Evolutionary conservation across 164 flowering plant species (phyloP), one percentile per base, ranked within the genome.

Genomic region (Sedum album): DNA sequence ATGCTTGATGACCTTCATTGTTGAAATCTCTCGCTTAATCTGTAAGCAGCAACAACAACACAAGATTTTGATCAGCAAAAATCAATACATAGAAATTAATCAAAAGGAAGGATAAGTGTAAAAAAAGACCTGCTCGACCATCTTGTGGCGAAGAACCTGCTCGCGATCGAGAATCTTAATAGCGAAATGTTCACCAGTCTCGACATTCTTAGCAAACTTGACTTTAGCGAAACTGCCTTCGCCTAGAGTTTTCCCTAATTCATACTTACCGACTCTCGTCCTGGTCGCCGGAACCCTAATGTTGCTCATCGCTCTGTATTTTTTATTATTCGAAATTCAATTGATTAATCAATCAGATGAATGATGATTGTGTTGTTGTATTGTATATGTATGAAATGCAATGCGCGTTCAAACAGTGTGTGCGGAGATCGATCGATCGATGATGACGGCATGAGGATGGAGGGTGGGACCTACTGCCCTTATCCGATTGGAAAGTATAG

Each of bases 171-270:
- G 74, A 66, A 93, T 77, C 72, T 93, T 90, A 67, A 93, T 84
- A 76, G 98, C 98, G 53, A 90, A 81, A 69, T 26, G 23, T 2
- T 83, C 82, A 4, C 85, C 89, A 41, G 85, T 85, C 23, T 87
- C 79, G 4, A 88, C 74, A 66, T 93, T 83, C 57, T 65, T 78
- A 2, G 96, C 97, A 76, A 66, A 84, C 79, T 90, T 91, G 44
- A 93, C 98, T 80, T 90, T 90, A 13, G 91, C 98, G 66, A 93
- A 93, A 80, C 80, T 84, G n/a, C 98, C 98, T 70, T 89, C 97
- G 0, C 98, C 98, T 9, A 93, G 57, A 0, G 96, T 93, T 69
- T 74, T 83, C 0, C 98, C 98, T 5, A 93, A 25, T 74, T 93
- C 91, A 77, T 90, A 93, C 67, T 82, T 86, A 20, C 97, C 98